Percentiles rank a stretch among this genome's conserved stretches.
phyloP scores from a whole-genome alignment of 2,329 filamentous ascomycete species.

The Thelonectria olida region DNA sequence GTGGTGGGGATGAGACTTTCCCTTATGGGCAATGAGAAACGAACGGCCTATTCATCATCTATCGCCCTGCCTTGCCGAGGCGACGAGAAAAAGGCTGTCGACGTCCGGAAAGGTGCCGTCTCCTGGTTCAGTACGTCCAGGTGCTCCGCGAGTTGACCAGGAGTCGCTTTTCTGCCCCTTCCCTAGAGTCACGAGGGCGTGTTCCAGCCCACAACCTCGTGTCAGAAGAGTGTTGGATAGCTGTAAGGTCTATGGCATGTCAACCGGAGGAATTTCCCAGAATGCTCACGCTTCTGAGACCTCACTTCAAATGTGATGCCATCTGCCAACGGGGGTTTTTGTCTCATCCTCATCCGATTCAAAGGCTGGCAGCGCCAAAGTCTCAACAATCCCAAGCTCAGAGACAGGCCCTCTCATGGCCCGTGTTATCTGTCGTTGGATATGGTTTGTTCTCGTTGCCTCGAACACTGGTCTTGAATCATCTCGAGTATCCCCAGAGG shows the following conservation, averaged over 20 bases:
- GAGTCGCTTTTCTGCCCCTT: background rate
- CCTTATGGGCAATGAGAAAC: slow-evolving; percentile 5
- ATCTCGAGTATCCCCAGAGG: background rate
- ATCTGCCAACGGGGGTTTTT: background rate
- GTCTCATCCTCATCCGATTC: background rate
- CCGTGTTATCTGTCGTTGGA: background rate
- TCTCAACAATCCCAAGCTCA: background rate
- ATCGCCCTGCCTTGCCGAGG: background rate
- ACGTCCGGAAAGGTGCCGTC: background rate
- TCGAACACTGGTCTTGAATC: background rate
- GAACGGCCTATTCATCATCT: slow-evolving; percentile 1
- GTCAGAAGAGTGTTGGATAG: slow-evolving; percentile 6
- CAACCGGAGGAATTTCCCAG: background rate
- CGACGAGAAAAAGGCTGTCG: background rate
- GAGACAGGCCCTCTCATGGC: background rate
- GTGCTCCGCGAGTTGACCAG: background rate
- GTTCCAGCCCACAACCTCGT: background rate
- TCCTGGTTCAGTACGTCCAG: background rate
- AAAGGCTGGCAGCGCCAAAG: background rate
- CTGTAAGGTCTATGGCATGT: background rate
- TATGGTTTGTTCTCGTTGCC: background rate
- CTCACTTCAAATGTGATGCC: background rate
- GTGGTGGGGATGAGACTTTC: slow-evolving; percentile 17
- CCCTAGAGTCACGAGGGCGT: background rate
- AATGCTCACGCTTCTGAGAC: background rate